These are phyloP conservation scores for Phytophthora cryptogea DNA, from an alignment of 352 stramenopile species.

Conservation along the genomic window DNA sequence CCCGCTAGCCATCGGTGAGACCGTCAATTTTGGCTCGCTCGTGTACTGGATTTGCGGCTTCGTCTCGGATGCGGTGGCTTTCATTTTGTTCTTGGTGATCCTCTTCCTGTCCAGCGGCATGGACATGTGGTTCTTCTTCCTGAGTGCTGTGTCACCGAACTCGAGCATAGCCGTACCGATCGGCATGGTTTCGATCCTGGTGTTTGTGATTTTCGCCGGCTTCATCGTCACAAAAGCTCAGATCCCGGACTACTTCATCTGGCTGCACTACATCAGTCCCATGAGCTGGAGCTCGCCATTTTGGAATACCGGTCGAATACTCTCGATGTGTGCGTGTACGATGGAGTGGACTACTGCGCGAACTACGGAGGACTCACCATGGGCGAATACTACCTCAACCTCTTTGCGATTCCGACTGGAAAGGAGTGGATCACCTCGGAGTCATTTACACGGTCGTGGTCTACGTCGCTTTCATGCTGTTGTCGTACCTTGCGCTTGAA, in stretches of 20 bases:
- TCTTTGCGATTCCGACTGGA: constrained; percentile 50
- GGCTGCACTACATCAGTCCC: constrained; percentile 61
- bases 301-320: constrained; percentile 31
- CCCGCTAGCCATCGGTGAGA: constrained; percentile 50
- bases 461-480: constrained; percentile 41
- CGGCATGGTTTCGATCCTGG: constrained; percentile 36
- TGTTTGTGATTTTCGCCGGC: constrained; percentile 50
- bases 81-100: constrained; percentile 42
- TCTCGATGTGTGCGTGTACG: constrained; percentile 15
- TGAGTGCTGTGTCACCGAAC: constrained; percentile 30
- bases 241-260: constrained; percentile 48
- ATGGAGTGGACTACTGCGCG: constrained; percentile 38
- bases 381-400: constrained; percentile 39
- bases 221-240: constrained; percentile 42
- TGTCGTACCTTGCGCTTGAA: constrained; percentile 37
- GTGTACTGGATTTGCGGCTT: constrained; percentile 86
- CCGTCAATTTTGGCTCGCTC: constrained; percentile 72
- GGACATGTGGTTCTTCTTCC: constrained; percentile 47
- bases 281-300: constrained; percentile 41
- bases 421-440: constrained; percentile 41
- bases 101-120: constrained; percentile 50
- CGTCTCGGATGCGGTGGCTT: constrained; percentile 20
- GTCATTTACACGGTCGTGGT: constrained; percentile 40
- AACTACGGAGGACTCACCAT: constrained; percentile 25
- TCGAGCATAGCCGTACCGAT: constrained; percentile 35